phyloP scores from a whole-genome alignment of 2,329 filamentous ascomycete species.

The Xylaria sp. region DNA sequence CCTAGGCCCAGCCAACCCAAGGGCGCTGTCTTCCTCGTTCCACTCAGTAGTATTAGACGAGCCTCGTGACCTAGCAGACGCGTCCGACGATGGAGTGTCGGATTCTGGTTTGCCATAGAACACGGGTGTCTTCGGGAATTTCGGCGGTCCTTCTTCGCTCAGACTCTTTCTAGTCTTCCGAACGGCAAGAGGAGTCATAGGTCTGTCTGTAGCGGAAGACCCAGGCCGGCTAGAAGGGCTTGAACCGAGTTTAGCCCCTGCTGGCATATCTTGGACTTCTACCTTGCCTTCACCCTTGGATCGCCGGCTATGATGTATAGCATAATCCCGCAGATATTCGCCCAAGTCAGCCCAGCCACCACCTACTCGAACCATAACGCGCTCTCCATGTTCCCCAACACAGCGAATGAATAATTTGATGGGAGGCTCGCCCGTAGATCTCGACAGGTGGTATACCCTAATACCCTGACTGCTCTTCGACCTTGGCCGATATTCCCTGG shows the following conservation, averaged over 20 bases:
- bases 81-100: slow-evolving; percentile 48
- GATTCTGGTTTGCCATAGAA: slow-evolving; percentile 36
- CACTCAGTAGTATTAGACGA: slow-evolving; percentile 60
- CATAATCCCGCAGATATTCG: slow-evolving; percentile 93
- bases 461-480: slow-evolving; percentile 68
- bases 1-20: slow-evolving; percentile 73
- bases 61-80: slow-evolving; percentile 51
- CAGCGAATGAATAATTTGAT: slow-evolving; percentile 94
- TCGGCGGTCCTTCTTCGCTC: slow-evolving; percentile 40
- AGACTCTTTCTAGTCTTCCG: slow-evolving; percentile 57
- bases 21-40: slow-evolving; percentile 61
- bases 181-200: slow-evolving; percentile 53
- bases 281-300: slow-evolving; percentile 57
- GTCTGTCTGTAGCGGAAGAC: slow-evolving; percentile 45
- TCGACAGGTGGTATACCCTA: slow-evolving; percentile 88
- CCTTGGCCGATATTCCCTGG: slow-evolving; percentile 52
- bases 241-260: slow-evolving; percentile 40
- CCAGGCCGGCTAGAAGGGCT: slow-evolving; percentile 47
- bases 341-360: slow-evolving; percentile 98
- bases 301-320: slow-evolving; percentile 83
- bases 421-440: slow-evolving; percentile 80
- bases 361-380: slow-evolving; percentile 97
- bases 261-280: slow-evolving; percentile 58
- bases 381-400: slow-evolving; percentile 85
- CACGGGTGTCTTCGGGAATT: slow-evolving; percentile 48